phyloP scores from a whole-genome alignment of 1,284 basidiomycete genomes.

The Pseudozyma thailandica region DNA sequence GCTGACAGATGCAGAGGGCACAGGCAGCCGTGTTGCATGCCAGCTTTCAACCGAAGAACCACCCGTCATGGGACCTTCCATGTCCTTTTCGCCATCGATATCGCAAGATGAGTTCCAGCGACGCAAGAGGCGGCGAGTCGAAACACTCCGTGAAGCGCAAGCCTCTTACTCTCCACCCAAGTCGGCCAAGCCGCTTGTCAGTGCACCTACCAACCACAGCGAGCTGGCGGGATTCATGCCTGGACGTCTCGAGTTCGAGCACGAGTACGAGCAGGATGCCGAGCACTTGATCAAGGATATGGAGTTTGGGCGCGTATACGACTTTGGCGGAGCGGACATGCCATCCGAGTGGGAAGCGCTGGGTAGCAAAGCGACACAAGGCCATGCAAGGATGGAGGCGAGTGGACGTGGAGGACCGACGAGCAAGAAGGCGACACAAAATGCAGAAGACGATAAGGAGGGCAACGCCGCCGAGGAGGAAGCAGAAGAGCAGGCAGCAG shows the following conservation, averaged over 20 bases:
- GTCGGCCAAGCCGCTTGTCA: conserved; percentile 79
- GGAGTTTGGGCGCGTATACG: conserved; percentile 87
- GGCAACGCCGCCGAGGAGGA: conserved; percentile 30
- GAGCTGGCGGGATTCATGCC: conserved; percentile 94
- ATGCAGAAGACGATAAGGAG: conserved; percentile 48
- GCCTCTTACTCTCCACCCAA: conserved; percentile 59
- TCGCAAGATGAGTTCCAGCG: conserved; percentile 63
- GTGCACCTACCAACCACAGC: conserved; percentile 86
- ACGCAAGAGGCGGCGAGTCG: conserved; percentile 62
- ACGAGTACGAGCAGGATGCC: conserved; percentile 89
- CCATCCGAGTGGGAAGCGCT: conserved; percentile 62
- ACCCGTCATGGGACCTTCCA: conserved; percentile 61
- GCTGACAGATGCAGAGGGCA: conserved; percentile 37
- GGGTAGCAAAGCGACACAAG: conserved; percentile 58
- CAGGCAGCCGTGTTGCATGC: conserved; percentile 43
- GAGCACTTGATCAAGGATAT: conserved; percentile 95
- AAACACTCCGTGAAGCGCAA: conserved; percentile 58
- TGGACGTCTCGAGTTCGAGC: conserved; percentile 95
- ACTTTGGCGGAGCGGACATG: conserved; percentile 80
- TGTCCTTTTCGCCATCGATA: conserved; percentile 50
- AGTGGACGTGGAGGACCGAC: conserved; percentile 73
- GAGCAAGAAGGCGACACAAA: conserved; percentile 53
- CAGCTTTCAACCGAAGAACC: conserved; percentile 44
- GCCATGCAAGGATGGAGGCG: conserved; percentile 70
- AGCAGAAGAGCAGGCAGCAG: conserved; percentile 30